phyloP scores from a whole-genome alignment of 1,284 basidiomycete genomes.

The Cryptococcus maquisensis region DNA sequence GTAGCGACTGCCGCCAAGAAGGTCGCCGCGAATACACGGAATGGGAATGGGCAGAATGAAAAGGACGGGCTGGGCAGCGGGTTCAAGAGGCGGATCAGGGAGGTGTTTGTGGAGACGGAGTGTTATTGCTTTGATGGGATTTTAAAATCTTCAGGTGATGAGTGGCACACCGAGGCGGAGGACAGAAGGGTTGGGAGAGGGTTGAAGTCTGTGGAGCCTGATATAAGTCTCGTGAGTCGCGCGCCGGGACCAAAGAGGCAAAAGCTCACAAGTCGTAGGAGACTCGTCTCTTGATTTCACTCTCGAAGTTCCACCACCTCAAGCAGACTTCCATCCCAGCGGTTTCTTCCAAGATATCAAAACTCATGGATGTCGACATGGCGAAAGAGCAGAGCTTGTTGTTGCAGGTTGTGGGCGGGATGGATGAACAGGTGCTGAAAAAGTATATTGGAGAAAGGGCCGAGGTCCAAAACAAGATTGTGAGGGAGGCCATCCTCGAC shows the following conservation, averaged over 20 bases:
- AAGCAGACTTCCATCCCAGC: conserved; percentile 66
- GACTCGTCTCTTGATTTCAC: conserved; percentile 77
- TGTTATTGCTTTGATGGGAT: conserved; percentile 89
- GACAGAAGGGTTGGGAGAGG: conserved; percentile 6
- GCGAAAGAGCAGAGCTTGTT: conserved; percentile 73
- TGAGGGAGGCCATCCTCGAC: conserved; percentile 75
- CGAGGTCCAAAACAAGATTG: conserved; percentile 60
- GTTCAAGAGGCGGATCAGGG: conserved; percentile 65
- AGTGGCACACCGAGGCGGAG: neutral
- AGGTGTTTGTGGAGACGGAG: conserved; percentile 79
- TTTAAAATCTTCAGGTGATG: conserved; percentile 61
- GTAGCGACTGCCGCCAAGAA: conserved; percentile 75
- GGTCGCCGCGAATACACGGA: conserved; percentile 54
- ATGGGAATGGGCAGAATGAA: conserved; percentile 7
- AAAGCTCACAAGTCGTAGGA: conserved; percentile 55
- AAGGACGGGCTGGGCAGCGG: conserved; percentile 32
- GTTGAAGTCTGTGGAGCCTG: neutral
- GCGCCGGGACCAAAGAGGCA: neutral
- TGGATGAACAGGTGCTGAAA: conserved; percentile 83
- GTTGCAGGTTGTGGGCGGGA: conserved; percentile 69
- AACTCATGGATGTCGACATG: conserved; percentile 68
- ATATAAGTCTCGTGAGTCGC: neutral
- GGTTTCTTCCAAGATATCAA: conserved; percentile 76
- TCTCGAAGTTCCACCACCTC: conserved; percentile 83
- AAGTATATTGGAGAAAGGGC: conserved; percentile 79